A percentile compares a stretch with the other conserved stretches of the same genome.
Evolutionary conservation across 2,329 filamentous ascomycete species (phyloP).

Genomic region (Verticillium longisporum): DNA sequence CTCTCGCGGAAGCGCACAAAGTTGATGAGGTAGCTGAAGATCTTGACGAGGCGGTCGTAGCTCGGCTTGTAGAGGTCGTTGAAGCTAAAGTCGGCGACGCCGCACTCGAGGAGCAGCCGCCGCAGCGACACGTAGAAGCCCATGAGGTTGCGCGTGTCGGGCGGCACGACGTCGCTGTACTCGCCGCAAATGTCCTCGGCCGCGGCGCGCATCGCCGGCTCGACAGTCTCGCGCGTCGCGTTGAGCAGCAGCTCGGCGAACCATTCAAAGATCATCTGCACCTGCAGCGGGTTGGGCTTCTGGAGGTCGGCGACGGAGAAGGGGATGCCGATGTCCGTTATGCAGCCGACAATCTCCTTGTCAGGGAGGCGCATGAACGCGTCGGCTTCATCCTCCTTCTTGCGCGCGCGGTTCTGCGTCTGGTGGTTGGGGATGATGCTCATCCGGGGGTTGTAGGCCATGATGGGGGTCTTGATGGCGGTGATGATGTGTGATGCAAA

Average conservation of each 20-base stretch:
- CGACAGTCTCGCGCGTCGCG: constrained; percentile 84
- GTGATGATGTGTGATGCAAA: too few relatives aligned
- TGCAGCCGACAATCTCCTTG: constrained; percentile 89
- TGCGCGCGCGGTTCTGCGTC: constrained; percentile 43
- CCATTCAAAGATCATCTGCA: constrained; percentile 98
- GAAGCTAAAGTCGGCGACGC: constrained; percentile 90
- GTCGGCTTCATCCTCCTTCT: constrained; percentile 53
- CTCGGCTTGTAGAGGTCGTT: constrained; percentile 87
- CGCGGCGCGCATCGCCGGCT: constrained; percentile 90
- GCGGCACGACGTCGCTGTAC: constrained; percentile 74
- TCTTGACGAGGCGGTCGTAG: constrained; percentile 83
- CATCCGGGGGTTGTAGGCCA: constrained; percentile 55
- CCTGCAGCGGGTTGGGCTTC: constrained; percentile 89
- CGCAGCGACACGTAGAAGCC: constrained; percentile 86
- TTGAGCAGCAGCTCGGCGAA: constrained; percentile 93
- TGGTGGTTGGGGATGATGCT: constrained; percentile 50
- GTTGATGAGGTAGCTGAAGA: constrained; percentile 97
- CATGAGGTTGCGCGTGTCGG: constrained; percentile 90
- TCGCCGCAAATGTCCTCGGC: constrained; percentile 82
- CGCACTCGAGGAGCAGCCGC: constrained; percentile 76
- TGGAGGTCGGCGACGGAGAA: constrained; percentile 83
- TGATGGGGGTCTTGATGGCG: constrained; percentile 21
- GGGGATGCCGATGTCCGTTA: constrained; percentile 90
- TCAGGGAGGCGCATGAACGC: constrained; percentile 55
- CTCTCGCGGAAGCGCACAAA: constrained; percentile 96